Percentiles rank a stretch among this genome's conserved stretches.
These are phyloP conservation scores for Dothideomycetes sp. DNA, from an alignment of 2,329 filamentous ascomycete genomes.

Conservation along the genomic window DNA sequence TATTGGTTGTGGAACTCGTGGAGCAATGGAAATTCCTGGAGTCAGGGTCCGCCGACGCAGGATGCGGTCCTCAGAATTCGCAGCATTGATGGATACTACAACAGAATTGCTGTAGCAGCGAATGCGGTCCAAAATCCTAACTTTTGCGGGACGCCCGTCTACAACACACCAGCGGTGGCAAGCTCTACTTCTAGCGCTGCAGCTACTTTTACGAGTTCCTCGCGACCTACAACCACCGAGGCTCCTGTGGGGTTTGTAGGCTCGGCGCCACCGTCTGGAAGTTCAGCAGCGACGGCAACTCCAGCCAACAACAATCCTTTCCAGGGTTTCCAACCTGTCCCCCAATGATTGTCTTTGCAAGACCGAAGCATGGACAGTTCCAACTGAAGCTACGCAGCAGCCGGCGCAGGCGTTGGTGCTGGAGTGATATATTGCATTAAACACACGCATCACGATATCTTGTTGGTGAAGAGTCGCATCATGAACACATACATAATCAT, in stretches of 20 bases:
- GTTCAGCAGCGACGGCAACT: not conserved
- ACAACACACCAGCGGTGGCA: not conserved
- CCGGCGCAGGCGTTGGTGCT: not conserved
- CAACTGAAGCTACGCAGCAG: not conserved
- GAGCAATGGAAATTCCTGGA: conserved; percentile 64
- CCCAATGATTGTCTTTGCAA: conserved; percentile 2
- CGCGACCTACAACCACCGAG: not conserved
- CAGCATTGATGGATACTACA: conserved; percentile 60
- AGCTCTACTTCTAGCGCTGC: no score
- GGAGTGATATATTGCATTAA: no score
- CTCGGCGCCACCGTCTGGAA: not conserved
- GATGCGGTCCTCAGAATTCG: conserved; percentile 56
- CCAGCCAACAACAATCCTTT: not conserved
- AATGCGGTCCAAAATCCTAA: not conserved
- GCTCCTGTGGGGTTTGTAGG: not conserved
- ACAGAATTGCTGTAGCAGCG: not conserved
- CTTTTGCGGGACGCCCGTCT: not conserved
- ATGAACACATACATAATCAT: no score
- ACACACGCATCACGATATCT: no score
- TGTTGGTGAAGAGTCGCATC: no score
- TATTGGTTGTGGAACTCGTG: conserved; percentile 63
- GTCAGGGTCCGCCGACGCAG: conserved; percentile 54
- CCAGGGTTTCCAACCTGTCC: not conserved
- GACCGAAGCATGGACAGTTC: not conserved
- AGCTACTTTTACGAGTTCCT: not conserved